Percentiles rank a stretch among this genome's conserved stretches.
phyloP scores from a whole-genome alignment of 345 rosid genomes.

The Citrus glauca region DNA sequence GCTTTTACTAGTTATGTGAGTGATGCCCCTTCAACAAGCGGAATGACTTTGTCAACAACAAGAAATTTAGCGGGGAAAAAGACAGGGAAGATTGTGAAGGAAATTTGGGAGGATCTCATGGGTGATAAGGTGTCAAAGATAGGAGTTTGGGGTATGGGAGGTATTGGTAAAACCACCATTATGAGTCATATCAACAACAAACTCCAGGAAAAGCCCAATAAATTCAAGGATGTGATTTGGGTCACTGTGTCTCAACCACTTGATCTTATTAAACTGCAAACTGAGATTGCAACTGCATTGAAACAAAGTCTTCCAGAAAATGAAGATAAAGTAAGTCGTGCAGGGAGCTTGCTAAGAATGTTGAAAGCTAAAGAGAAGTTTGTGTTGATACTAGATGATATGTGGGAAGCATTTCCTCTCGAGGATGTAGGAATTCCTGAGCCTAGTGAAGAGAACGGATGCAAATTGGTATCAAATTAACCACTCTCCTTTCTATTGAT shows the following conservation, averaged over 20 bases:
- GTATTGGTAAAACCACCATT: no score
- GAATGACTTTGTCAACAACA: neutral
- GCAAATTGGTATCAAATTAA: neutral
- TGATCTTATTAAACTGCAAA: neutral
- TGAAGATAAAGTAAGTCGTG: neutral
- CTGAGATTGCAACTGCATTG: neutral
- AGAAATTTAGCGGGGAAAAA: neutral
- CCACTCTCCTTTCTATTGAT: no score
- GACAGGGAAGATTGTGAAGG: neutral
- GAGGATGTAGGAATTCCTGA: conserved; percentile 13
- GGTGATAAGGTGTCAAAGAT: no score
- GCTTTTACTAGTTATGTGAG: neutral
- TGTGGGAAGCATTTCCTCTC: neutral
- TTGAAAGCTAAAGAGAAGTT: neutral
- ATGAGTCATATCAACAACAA: no score
- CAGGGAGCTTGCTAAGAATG: neutral
- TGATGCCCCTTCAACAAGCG: neutral
- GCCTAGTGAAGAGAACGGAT: neutral
- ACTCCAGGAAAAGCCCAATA: no score
- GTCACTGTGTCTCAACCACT: neutral
- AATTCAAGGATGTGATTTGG: no score
- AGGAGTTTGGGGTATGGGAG: no score
- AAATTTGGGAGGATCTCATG: no score
- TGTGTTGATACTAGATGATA: neutral
- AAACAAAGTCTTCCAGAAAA: no score